Evolutionary conservation across 176 grass and related monocot genomes (phyloP), one percentile per base, ranked within the genome.

Genomic region (Urochloa ruziziensis): DNA sequence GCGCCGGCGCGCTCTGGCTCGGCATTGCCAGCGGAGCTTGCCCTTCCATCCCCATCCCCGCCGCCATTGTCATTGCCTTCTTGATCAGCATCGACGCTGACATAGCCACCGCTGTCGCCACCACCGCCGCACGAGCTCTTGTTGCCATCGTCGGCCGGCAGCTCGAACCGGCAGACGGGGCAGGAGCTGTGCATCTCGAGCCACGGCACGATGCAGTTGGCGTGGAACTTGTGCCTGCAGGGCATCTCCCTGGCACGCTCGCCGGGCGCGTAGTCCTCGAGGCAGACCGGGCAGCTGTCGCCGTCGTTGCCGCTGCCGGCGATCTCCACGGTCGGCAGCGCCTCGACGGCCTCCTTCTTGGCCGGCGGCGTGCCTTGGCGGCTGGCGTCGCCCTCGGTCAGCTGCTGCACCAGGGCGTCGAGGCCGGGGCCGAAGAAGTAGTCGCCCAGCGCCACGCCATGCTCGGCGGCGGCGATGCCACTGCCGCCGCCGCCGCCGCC

Each of bases 151-250:
- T 80, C 77, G 15, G 79, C 83, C 18, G 96, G 93, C 77, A 99
- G 82, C 85, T 89, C 82, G 58, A 90, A 94, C 6, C 91, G 80
- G 68, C 96, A 99, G 35, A 96, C 83, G 10, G 96, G 96, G 81
- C 93, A 99, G 7, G 93, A 94, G 77, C 91, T 92, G 52, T 99
- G 91, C 80, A 94, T 85, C 83, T 89, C 93, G 28, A 96, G 93
- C 96, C 96, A 99, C 7, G 87, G 87, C 36, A 96, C 14, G 64
- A 99, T 96, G 82, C 93, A 99, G 5, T 23, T 77, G 39, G 61
- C 34, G 79, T 99, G 96, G 84, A 96, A 99, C 66, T 29, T 85
- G 84, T 99, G 96, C 80, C 85, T 89, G 71, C 96, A 99, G 0
- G 91, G 91, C 93, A 99, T 91, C 88, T 96, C 93, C 67, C 67